A percentile compares a stretch with the other conserved stretches of the same genome.
phyloP scores from a whole-genome alignment of 2,329 filamentous ascomycete genomes.

The Neodidymelliopsis sp. region DNA sequence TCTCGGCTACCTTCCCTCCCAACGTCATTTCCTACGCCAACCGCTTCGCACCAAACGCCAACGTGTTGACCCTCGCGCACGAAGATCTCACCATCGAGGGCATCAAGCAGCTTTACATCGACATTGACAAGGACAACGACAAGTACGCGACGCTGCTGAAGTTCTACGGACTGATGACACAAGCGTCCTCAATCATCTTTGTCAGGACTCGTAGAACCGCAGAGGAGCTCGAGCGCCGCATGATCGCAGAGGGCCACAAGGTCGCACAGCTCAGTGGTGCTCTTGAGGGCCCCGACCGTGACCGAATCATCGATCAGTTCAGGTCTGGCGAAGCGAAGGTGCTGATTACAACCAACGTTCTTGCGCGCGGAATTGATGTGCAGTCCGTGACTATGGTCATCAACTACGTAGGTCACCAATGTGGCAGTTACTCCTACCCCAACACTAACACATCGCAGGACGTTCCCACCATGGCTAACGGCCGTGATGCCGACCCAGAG shows the following conservation, averaged over 20 bases:
- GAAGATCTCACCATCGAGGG: constrained; percentile 95
- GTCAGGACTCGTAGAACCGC: constrained; percentile 92
- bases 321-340: constrained; percentile 88
- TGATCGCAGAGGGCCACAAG: constrained; percentile 88
- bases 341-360: constrained; percentile 95
- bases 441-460: constrained; percentile 55
- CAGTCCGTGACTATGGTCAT: constrained; percentile 95
- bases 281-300: constrained; percentile 83
- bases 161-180: constrained; percentile 94
- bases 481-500: constrained; percentile 78
- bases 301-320: constrained; percentile 85
- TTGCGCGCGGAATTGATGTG: constrained; percentile 94
- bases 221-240: constrained; percentile 81
- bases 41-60: constrained; percentile 84
- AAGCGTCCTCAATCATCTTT: constrained; percentile 97
- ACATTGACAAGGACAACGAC: constrained; percentile 80
- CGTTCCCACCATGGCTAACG: constrained; percentile 64
- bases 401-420: constrained; percentile 72
- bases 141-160: constrained; percentile 91
- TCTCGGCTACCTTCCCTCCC: constrained; percentile 92
- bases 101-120: constrained; percentile 97
- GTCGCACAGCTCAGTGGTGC: constrained; percentile 90
- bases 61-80: constrained; percentile 85
- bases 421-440: no score
- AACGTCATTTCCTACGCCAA: constrained; percentile 84